Evolutionary conservation across 805 yeast species (phyloP).

Genomic region (Yamadazyma laniorum): DNA sequence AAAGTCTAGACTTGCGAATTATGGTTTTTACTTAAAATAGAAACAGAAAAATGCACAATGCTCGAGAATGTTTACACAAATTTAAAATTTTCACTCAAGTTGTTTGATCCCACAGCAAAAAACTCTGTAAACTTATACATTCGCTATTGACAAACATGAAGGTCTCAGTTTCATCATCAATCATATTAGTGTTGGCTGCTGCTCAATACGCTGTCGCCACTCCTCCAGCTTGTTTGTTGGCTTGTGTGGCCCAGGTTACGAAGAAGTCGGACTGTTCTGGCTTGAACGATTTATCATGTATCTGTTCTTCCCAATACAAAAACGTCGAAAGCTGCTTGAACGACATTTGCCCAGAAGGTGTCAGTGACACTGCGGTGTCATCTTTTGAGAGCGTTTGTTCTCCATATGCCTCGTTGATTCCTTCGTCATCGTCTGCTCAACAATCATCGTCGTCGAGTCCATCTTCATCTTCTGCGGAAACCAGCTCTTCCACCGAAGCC

Average conservation of each 20-base stretch:
- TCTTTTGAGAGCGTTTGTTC: conserved; percentile 57
- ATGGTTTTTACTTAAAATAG: conserved; percentile 8
- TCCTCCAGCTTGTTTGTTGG: conserved; percentile 90
- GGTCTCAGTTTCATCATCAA: conserved; percentile 6
- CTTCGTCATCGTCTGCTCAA: conserved; percentile 24
- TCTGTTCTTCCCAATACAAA: conserved; percentile 57
- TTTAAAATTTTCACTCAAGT: conserved; percentile 10
- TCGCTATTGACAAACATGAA: conserved; percentile 9
- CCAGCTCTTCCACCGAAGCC: conserved; percentile 27
- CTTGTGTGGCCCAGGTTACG: conserved; percentile 76
- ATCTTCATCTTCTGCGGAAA: conserved; percentile 30
- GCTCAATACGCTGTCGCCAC: conserved; percentile 51
- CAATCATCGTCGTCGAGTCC: conserved; percentile 28
- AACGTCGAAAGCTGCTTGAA: conserved; percentile 62
- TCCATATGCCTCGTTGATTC: conserved; percentile 34
- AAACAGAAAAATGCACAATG: conserved; percentile 1
- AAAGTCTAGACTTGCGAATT: conserved; percentile 4
- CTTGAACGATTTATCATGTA: conserved; percentile 64
- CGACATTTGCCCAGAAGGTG: conserved; percentile 64
- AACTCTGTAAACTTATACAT: conserved; percentile 3
- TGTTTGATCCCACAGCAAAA: neutral
- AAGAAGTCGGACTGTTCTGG: conserved; percentile 56
- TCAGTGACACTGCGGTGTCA: conserved; percentile 54
- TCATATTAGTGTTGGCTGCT: conserved; percentile 24
- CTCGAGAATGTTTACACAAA: conserved; percentile 7